Percentiles rank a stretch among this genome's conserved stretches.
Conservation (phyloP, 2,329 filamentous ascomycete species). For the Clarireedia paspali region DNA sequence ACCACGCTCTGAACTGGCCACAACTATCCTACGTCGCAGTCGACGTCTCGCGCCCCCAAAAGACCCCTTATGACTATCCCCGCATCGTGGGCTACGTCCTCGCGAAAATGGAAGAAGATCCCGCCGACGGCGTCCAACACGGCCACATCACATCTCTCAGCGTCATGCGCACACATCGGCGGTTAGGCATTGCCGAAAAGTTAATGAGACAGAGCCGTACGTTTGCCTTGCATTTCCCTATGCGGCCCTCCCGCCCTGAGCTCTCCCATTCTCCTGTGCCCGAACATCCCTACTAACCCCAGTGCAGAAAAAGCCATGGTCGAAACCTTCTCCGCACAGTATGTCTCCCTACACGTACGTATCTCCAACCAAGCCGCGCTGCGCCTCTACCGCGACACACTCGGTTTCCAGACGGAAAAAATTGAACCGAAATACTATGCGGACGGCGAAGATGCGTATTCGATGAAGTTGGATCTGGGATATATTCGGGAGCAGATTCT, state of each 20-base stretch:
- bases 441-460: slow-evolving; percentile 92
- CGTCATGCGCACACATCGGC: slow-evolving; percentile 91
- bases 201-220: slow-evolving; percentile 92
- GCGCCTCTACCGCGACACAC: slow-evolving; percentile 84
- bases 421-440: slow-evolving; percentile 89
- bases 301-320: slow-evolving; percentile 83
- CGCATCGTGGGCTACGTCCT: slow-evolving; percentile 99
- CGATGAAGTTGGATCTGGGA: slow-evolving; percentile 80
- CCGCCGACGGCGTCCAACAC: slow-evolving; percentile 80
- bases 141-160: slow-evolving; percentile 93
- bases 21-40: slow-evolving; percentile 96
- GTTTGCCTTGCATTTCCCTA: slow-evolving; percentile 31
- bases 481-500: slow-evolving; percentile 46
- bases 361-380: slow-evolving; percentile 88
- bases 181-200: slow-evolving; percentile 91
- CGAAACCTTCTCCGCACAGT: slow-evolving; percentile 83
- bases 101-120: slow-evolving; percentile 99
- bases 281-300: slow-evolving; percentile 5
- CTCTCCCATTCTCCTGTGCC: not conserved
- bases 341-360: slow-evolving; percentile 93
- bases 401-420: slow-evolving; percentile 83
- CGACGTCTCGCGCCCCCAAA: slow-evolving; percentile 73
- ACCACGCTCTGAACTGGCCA: slow-evolving; percentile 97
- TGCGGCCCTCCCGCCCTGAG: not conserved
- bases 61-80: slow-evolving; percentile 78